Evolutionary conservation across 306 rosid genomes (phyloP).

Genomic region (Gleditsia sinensis): DNA sequence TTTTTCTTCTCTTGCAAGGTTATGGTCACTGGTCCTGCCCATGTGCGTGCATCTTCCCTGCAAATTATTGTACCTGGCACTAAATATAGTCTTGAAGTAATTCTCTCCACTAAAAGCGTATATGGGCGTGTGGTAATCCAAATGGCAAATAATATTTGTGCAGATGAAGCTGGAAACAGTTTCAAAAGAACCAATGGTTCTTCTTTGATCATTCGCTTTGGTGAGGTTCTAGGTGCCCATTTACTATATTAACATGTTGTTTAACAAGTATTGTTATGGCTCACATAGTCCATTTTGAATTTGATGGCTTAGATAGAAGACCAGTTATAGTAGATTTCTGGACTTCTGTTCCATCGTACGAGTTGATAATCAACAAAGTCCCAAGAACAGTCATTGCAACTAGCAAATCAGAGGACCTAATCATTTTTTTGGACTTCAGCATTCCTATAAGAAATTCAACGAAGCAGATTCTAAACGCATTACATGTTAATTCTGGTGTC

Average conservation of each 20-base stretch:
- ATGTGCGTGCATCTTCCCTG: slow-evolving; percentile 51
- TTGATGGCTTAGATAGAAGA: slow-evolving; percentile 58
- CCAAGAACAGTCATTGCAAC: slow-evolving; percentile 71
- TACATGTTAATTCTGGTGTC: slow-evolving; percentile 47
- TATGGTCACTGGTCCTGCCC: slow-evolving; percentile 49
- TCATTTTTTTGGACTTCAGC: slow-evolving; percentile 62
- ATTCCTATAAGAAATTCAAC: slow-evolving; percentile 62
- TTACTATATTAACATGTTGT: not conserved
- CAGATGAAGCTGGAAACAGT: slow-evolving; percentile 63
- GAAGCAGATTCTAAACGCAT: slow-evolving; percentile 50
- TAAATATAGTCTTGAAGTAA: slow-evolving; percentile 49
- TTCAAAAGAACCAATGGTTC: slow-evolving; percentile 56
- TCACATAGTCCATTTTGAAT: slow-evolving; percentile 16
- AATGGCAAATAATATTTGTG: slow-evolving; percentile 50
- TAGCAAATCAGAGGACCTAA: slow-evolving; percentile 54
- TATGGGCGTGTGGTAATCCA: slow-evolving; percentile 50
- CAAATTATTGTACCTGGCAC: slow-evolving; percentile 39
- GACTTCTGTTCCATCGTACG: slow-evolving; percentile 72
- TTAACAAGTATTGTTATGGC: not conserved
- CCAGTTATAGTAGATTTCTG: slow-evolving; percentile 65
- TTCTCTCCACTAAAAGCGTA: slow-evolving; percentile 34
- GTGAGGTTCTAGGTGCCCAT: slow-evolving; percentile 39
- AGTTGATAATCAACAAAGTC: slow-evolving; percentile 52
- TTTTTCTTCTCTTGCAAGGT: slow-evolving; percentile 47
- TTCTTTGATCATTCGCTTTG: slow-evolving; percentile 54